Conservation (phyloP, 1,284 basidiomycete species). For the Fomitopsis schrenkii region DNA sequence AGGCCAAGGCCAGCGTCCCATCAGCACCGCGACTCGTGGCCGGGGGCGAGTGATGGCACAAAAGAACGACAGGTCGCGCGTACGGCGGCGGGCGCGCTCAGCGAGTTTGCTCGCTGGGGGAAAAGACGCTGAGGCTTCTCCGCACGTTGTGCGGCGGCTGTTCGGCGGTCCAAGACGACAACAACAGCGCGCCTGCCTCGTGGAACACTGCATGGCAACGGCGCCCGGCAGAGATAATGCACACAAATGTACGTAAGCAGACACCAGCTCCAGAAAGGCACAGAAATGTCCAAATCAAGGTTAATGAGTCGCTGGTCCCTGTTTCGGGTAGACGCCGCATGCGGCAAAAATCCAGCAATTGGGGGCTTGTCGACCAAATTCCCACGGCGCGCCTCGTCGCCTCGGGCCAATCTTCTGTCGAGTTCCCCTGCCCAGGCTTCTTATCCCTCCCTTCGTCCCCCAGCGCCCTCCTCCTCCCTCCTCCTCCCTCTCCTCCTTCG, state of each 20-base stretch:
- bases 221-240: not conserved
- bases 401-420: slow-evolving; percentile 23
- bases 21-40: not conserved
- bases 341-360: slow-evolving; percentile 18
- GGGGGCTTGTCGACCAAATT: slow-evolving; percentile 19
- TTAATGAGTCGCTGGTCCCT: slow-evolving; percentile 21
- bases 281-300: slow-evolving; percentile 14
- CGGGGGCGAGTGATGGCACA: not conserved
- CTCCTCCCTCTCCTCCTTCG: slow-evolving; percentile 8
- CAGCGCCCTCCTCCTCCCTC: slow-evolving; percentile 12
- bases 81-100: not conserved
- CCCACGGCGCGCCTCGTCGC: slow-evolving; percentile 19
- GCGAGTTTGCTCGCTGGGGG: not conserved
- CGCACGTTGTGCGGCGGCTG: not conserved
- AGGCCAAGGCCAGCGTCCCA: not conserved
- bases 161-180: not conserved
- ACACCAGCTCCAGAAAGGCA: not conserved
- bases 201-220: slow-evolving; percentile 4
- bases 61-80: not conserved
- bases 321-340: slow-evolving; percentile 17
- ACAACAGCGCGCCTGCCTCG: not conserved
- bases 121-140: not conserved
- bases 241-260: not conserved
- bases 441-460: slow-evolving; percentile 13
- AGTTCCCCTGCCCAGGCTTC: slow-evolving; percentile 15